phyloP scores from a whole-genome alignment of 1,284 basidiomycete genomes.

The Apiotrichum akiyoshidainum region DNA sequence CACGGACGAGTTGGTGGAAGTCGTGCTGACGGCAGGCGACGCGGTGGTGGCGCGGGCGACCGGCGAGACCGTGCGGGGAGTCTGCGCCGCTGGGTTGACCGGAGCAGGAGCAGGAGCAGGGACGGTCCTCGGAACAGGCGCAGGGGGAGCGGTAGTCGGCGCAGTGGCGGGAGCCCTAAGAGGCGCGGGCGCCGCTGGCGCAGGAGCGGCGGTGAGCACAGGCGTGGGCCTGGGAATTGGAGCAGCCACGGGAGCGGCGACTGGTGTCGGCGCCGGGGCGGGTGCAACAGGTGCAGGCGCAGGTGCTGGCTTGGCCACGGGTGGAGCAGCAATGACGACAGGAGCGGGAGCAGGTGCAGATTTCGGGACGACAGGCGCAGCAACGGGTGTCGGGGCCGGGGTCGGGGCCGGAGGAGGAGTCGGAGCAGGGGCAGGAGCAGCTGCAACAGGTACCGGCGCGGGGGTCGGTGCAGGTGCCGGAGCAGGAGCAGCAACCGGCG shows the following conservation, averaged over 20 bases:
- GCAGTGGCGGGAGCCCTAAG: not conserved
- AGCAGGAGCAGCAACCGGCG: constrained; percentile 1
- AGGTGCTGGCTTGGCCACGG: not conserved
- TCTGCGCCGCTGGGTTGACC: not conserved
- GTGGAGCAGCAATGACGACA: not conserved
- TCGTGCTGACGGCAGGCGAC: constrained; percentile 11
- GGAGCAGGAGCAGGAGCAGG: not conserved
- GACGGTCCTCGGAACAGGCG: not conserved
- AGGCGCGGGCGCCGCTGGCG: not conserved
- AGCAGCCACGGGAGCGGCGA: not conserved
- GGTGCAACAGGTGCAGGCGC: not conserved
- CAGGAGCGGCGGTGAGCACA: not conserved
- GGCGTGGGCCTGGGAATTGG: not conserved
- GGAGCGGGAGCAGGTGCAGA: not conserved
- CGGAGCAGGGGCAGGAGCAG: not conserved
- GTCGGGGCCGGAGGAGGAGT: not conserved
- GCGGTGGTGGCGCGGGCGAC: constrained; percentile 12
- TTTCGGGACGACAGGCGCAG: not conserved
- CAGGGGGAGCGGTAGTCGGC: constrained; percentile 1
- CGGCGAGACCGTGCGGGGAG: constrained; percentile 17
- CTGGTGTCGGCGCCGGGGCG: not conserved
- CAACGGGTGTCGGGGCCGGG: not conserved
- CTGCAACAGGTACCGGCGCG: constrained; percentile 2
- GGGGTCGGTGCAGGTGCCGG: constrained; percentile 7
- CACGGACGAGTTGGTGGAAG: constrained; percentile 6